A percentile compares a stretch with the other conserved stretches of the same genome.
These are phyloP conservation scores for Debaryomyces subglobosus DNA, from an alignment of 1,139 yeast species.

Conservation along the genomic window DNA sequence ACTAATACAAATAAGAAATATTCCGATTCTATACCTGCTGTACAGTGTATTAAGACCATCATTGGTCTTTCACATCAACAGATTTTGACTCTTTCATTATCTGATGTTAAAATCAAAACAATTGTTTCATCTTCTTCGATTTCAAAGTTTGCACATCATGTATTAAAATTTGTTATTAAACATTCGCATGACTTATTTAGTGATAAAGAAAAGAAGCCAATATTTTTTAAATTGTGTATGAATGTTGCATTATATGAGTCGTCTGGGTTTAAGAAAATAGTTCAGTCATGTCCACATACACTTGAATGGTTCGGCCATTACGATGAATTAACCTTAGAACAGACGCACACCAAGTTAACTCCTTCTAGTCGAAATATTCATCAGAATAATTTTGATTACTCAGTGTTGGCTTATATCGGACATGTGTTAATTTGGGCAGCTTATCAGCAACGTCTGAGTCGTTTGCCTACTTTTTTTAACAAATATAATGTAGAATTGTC, in stretches of 20 bases:
- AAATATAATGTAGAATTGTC: constrained; percentile 26
- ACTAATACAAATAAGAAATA: constrained; percentile 32
- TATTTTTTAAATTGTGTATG: constrained; percentile 37
- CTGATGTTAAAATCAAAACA: constrained; percentile 46
- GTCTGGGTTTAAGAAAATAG: constrained; percentile 37
- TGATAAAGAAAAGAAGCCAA: constrained; percentile 25
- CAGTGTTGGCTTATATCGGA: constrained; percentile 44
- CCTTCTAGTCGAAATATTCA: constrained; percentile 39
- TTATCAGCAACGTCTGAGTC: constrained; percentile 27
- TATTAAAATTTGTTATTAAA: constrained; percentile 30
- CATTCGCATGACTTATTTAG: constrained; percentile 32
- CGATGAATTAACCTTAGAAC: constrained; percentile 38
- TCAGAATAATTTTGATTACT: constrained; percentile 43
- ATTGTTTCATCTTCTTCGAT: constrained; percentile 35
- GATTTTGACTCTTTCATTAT: constrained; percentile 33
- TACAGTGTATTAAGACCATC: constrained; percentile 42
- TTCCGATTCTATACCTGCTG: constrained; percentile 36
- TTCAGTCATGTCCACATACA: constrained; percentile 30
- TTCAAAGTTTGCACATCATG: constrained; percentile 36
- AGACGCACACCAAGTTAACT: constrained; percentile 40
- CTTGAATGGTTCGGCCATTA: constrained; percentile 35
- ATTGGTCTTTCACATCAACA: constrained; percentile 45
- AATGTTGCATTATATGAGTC: constrained; percentile 46
- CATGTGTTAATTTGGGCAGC: constrained; percentile 47
- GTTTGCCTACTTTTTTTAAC: constrained; percentile 20